These are phyloP conservation scores for Alternaria tenuissima DNA, from an alignment of 2,329 filamentous ascomycete species.

Conservation along the genomic window DNA sequence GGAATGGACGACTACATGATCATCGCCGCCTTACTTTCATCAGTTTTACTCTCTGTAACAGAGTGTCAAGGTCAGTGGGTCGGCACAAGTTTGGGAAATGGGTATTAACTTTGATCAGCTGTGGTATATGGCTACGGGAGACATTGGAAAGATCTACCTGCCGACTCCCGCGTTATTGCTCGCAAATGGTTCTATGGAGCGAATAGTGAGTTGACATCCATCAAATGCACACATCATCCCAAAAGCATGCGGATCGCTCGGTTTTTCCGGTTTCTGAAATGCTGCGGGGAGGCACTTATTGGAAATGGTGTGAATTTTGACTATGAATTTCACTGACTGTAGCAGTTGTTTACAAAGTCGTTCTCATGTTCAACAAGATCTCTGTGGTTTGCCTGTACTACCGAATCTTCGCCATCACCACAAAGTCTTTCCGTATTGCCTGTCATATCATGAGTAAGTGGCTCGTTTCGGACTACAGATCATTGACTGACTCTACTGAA, in stretches of 20 bases:
- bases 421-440: constrained; percentile 34
- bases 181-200: constrained; percentile 43
- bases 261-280: background rate
- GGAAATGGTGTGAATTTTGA: background rate
- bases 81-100: background rate
- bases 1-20: constrained; percentile 37
- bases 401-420: constrained; percentile 44
- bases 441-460: constrained; percentile 33
- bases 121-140: constrained; percentile 35
- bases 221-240: background rate
- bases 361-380: constrained; percentile 47
- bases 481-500: background rate
- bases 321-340: constrained; percentile 1
- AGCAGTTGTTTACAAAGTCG: constrained; percentile 48
- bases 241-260: background rate
- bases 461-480: background rate
- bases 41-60: constrained; percentile 29
- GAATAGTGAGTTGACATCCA: constrained; percentile 23
- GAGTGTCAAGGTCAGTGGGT: constrained; percentile 33
- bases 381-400: constrained; percentile 46
- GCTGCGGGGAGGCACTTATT: background rate
- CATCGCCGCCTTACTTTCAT: constrained; percentile 28
- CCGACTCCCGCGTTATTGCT: constrained; percentile 24
- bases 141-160: constrained; percentile 23
- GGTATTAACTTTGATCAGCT: constrained; percentile 18